Evolutionary conservation across 1,284 basidiomycete genomes (phyloP), one percentile per base, ranked within the genome.

Genomic region (Phenoliferia sp.): DNA sequence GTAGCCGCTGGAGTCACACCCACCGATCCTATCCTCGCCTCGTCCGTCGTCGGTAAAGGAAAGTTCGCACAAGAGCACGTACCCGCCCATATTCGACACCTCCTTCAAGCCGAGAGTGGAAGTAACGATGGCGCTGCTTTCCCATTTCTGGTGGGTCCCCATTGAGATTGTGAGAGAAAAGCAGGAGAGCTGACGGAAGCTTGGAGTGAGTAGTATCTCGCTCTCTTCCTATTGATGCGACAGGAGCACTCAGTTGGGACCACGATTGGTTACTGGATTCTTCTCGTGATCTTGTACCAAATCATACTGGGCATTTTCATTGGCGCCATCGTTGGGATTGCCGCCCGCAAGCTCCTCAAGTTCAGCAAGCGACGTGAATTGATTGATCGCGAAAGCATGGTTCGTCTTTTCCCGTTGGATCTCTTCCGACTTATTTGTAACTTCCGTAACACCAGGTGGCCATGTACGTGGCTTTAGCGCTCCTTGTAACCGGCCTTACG

Each of bases 41-140:
- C 83, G 62, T 81, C 81, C 32, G 80, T 99, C 64, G 89, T 99
- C 17, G 95, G 96, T 77, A 76, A 76, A 68, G 95, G 96, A 63
- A 95, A 93, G 80, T 99, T 95, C 82, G 95, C 95, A 2, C 91
- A 99, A 79, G 96, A 97, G 78, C 95, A 99, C 76, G 95, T 99
- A 22, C 95, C 95, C 0, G 88, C 92, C 0, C 96, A 99, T 78
- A 84, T 99, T 59, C 88, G 94, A 48, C 92, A 98, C 79, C 84
- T 96, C 64, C 81, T 97, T n/a, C 86, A 90, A 3, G 93, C 92
- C 1, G 94, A 98, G 80, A 92, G 90, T 7, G 94, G 94, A 12
- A 72, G 73, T 34, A 76, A 76, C 69, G 93, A 96, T 72, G 93
- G 93, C 33, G 92, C 81, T 1, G 95, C 95, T 0, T 99, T 96